A percentile compares a stretch with the other conserved stretches of the same genome.
Evolutionary conservation across 495 filamentous ascomycete species (phyloP).

Genomic region (Daldinia loculata): DNA sequence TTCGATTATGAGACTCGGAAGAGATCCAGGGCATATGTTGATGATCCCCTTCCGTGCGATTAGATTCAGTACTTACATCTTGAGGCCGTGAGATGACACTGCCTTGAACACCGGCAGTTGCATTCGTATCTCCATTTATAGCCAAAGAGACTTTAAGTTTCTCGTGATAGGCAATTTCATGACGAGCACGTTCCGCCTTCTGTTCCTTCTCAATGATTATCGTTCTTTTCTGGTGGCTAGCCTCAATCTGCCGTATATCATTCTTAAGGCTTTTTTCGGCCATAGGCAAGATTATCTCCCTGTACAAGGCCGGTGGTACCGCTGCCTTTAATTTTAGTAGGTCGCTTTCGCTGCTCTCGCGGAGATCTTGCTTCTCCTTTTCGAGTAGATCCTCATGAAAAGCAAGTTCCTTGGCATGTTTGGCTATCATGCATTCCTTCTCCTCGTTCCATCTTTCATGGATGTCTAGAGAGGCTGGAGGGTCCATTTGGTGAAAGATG

Average conservation of each 20-base stretch:
- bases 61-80: slow-evolving; percentile 24
- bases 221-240: background rate
- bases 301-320: slow-evolving; percentile 13
- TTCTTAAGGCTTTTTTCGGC: slow-evolving; percentile 22
- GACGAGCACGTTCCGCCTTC: slow-evolving; percentile 1
- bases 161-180: slow-evolving; percentile 10
- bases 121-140: background rate
- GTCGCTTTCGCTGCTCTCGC: background rate
- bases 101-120: background rate
- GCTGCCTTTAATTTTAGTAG: slow-evolving; percentile 9
- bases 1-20: background rate
- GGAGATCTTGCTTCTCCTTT: slow-evolving; percentile 8
- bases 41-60: background rate
- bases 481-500: slow-evolving; percentile 17
- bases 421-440: slow-evolving; percentile 4
- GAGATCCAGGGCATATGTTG: background rate
- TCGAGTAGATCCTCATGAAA: slow-evolving; percentile 12
- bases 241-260: slow-evolving; percentile 12
- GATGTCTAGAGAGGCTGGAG: background rate
- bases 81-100: background rate
- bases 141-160: background rate
- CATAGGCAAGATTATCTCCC: slow-evolving; percentile 24
- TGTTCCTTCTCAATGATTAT: slow-evolving; percentile 10
- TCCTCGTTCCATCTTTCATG: slow-evolving; percentile 11
- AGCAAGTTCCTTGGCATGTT: slow-evolving; percentile 6